Evolutionary conservation across 1,139 yeast genomes (phyloP), one percentile per base, ranked within the genome.

Genomic region (Candida tropicalis): DNA sequence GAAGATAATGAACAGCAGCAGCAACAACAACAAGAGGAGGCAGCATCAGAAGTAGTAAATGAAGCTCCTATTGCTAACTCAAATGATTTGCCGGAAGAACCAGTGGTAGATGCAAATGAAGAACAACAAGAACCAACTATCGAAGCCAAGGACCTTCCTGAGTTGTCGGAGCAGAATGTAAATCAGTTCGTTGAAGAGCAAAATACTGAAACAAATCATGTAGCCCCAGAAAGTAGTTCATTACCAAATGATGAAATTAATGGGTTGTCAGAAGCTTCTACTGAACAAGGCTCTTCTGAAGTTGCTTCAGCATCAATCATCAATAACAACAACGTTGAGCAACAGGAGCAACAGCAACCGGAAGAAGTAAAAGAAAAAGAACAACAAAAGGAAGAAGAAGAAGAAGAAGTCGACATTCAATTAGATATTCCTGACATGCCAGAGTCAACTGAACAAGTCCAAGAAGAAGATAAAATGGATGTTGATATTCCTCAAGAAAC

Each of bases 341-440:
- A n/a, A n/a, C n/a, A n/a, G n/a, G n/a, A n/a, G 27, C 29, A 29
- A 24, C 25, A 17, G 33, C 32, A 16, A n/a, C n/a, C n/a, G n/a
- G 34, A 33, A 15, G 17, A 39, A 20, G 22, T 34, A 18, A 35
- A 47, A 15, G 44, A 44, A 37, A 54, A 49, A 4, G 39, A 34
- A 12, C 33, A 35, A 23, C 43, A 39, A 15, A 45, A 58, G 24
- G 58, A 56, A 28, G 56, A 48, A 4, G 68, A 60, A 29, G 72
- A 65, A 35, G 66, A 71, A 42, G 62, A 70, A 43, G 65, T 74
- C 43, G 53, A 60, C 5, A 29, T 43, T 24, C 12, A 37, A 26
- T 23, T 43, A 9, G 46, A 36, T 36, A 40, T 43, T 25, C 46
- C 44, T 5, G 44, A 40, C 27, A 25, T 36, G n/a, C 43, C 42